These are phyloP conservation scores for Yarrowia sp. DNA, from an alignment of 805 yeast species.

Conservation along the genomic window DNA sequence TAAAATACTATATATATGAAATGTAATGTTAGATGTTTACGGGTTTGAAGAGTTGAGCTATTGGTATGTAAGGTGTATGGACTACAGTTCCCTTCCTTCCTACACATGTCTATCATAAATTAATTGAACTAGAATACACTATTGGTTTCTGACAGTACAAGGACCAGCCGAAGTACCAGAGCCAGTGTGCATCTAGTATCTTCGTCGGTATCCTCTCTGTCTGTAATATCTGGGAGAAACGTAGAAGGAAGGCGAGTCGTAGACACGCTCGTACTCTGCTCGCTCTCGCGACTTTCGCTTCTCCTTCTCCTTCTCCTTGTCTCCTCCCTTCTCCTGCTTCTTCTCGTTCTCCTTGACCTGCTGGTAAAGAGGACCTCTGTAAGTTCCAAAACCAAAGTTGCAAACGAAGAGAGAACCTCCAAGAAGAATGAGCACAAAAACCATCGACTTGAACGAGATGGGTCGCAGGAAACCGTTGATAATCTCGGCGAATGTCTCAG, in stretches of 20 bases:
- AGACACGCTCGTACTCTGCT: constrained; percentile 1
- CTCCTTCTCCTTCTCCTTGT: constrained; percentile 5
- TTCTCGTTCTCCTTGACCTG: constrained; percentile 26
- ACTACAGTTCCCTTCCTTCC: not conserved
- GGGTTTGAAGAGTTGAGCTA: too few relatives aligned
- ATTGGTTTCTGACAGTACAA: too few relatives aligned
- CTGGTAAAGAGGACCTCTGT: constrained; percentile 39
- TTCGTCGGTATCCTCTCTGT: constrained; percentile 14
- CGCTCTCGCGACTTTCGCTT: constrained; percentile 5
- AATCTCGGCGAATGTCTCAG: constrained; percentile 83
- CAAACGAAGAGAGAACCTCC: constrained; percentile 48
- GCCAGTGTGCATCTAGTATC: constrained; percentile 4
- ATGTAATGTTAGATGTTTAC: too few relatives aligned
- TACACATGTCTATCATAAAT: constrained; percentile 9
- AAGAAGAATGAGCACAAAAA: constrained; percentile 47
- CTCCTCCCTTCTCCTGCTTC: constrained; percentile 8
- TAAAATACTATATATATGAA: not conserved
- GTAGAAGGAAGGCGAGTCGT: constrained; percentile 18
- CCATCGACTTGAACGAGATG: constrained; percentile 71
- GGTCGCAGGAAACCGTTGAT: constrained; percentile 76
- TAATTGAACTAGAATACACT: constrained; percentile 22
- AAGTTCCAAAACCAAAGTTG: constrained; percentile 46
- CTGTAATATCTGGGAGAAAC: constrained; percentile 34
- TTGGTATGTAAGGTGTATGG: too few relatives aligned
- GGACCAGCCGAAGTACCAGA: too few relatives aligned